phyloP scores from a whole-genome alignment of 345 rosid species.

The Physaria fendleri region DNA sequence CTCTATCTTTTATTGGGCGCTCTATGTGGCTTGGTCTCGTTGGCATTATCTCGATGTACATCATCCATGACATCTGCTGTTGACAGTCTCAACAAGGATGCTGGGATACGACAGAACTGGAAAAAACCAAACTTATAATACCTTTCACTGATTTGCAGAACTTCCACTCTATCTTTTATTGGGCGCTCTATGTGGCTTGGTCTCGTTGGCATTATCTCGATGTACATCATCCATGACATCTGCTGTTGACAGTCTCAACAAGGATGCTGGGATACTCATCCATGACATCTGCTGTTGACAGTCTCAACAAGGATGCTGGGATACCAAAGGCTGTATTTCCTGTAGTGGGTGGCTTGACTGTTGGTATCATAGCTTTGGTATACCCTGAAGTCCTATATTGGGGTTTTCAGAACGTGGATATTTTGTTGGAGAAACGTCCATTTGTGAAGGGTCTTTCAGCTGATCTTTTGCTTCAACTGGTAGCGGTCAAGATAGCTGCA shows the following conservation, averaged over 20 bases:
- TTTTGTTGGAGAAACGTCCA: constrained; percentile 66
- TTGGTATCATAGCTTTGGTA: constrained; percentile 65
- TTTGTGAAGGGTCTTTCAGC: constrained; percentile 71
- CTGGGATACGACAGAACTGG: too few relatives aligned
- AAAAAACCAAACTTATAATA: constrained; percentile 10
- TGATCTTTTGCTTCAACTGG: constrained; percentile 71
- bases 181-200: constrained; percentile 74
- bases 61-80: constrained; percentile 48
- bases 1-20: constrained; percentile 78
- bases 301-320: constrained; percentile 53
- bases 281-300: constrained; percentile 44
- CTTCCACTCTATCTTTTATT: constrained; percentile 82
- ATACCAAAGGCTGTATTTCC: constrained; percentile 75
- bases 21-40: constrained; percentile 70
- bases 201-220: constrained; percentile 62
- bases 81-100: constrained; percentile 49
- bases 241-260: constrained; percentile 49
- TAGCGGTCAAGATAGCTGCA: constrained; percentile 71
- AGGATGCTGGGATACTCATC: constrained; percentile 48
- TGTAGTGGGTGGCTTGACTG: constrained; percentile 56
- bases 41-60: constrained; percentile 71
- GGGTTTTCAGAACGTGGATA: constrained; percentile 93
- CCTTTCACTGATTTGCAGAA: constrained; percentile 45
- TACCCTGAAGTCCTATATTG: constrained; percentile 92
- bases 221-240: constrained; percentile 66